Evolutionary conservation across 192 early-diverging fungal species (phyloP).

Genomic region (Borealophlyctis nickersoniae): DNA sequence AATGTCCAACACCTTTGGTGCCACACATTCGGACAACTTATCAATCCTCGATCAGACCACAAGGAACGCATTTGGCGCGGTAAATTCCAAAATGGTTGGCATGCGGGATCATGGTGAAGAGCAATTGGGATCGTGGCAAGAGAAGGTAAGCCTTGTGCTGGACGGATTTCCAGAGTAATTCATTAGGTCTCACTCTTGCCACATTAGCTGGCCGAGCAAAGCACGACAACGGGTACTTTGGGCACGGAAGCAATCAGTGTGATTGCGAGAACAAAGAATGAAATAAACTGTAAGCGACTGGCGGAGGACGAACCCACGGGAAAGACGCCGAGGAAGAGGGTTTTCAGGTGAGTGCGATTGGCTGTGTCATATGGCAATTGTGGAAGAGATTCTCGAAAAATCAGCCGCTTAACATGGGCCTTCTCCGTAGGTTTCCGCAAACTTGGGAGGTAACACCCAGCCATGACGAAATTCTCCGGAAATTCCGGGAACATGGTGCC

Average conservation of each 20-base stretch:
- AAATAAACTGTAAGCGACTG: slow-evolving; percentile 33
- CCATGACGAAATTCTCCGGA: slow-evolving; percentile 30
- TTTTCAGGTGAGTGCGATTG: slow-evolving; percentile 23
- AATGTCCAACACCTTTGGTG: too few species aligned
- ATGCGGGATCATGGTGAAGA: neutral
- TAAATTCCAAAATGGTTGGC: too few species aligned
- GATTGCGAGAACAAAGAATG: slow-evolving; percentile 18
- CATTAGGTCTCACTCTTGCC: neutral
- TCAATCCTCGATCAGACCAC: too few species aligned
- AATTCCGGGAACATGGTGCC: slow-evolving; percentile 31
- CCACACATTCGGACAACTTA: too few species aligned
- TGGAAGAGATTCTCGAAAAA: neutral
- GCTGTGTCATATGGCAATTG: neutral
- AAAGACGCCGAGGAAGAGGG: slow-evolving; percentile 34
- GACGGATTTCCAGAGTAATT: neutral
- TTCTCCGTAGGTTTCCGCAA: slow-evolving; percentile 1
- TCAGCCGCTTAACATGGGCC: neutral
- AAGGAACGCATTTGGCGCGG: too few species aligned
- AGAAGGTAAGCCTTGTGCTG: neutral
- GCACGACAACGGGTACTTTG: neutral
- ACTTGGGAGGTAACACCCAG: slow-evolving; percentile 22
- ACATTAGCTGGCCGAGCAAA: neutral
- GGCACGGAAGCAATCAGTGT: neutral
- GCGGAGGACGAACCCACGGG: slow-evolving; percentile 36
- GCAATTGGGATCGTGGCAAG: neutral